These are phyloP conservation scores for Amphibolis antarctica DNA, from an alignment of 106 monocot genomes.

Conservation along the genomic window DNA sequence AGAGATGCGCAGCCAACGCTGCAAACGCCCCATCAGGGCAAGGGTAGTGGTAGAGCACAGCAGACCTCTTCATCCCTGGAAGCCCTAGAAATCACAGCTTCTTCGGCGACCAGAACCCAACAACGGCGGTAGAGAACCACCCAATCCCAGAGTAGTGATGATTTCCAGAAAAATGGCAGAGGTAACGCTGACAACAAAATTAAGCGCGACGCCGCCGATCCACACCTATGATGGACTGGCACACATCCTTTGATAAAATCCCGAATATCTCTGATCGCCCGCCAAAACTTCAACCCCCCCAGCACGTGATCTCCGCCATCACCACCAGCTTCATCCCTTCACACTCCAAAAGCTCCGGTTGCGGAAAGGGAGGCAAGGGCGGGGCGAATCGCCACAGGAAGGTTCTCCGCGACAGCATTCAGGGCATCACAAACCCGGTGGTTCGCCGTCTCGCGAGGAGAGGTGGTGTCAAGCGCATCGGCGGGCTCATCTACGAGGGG, in stretches of 20 bases:
- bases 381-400: conserved; percentile 45
- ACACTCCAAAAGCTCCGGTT: not conserved
- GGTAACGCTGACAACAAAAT: not conserved
- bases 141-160: not conserved
- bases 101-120: no score
- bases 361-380: conserved; percentile 25
- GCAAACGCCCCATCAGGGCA: conserved; percentile 95
- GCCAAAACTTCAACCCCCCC: not conserved
- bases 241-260: not conserved
- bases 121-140: no score
- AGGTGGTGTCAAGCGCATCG: conserved; percentile 63
- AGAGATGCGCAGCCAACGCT: conserved; percentile 82
- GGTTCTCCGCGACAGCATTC: conserved; percentile 79
- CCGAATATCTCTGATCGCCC: not conserved
- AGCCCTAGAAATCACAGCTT: not conserved
- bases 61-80: conserved; percentile 29
- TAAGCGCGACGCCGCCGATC: conserved; percentile 1
- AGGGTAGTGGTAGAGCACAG: conserved; percentile 89
- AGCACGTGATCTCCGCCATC: not conserved
- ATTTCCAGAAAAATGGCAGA: not conserved
- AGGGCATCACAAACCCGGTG: conserved; percentile 85
- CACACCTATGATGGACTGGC: not conserved
- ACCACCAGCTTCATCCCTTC: not conserved
- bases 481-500: conserved; percentile 59
- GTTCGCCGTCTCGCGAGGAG: conserved; percentile 63